Percentiles rank a stretch among this genome's conserved stretches.
phyloP scores from a whole-genome alignment of 2,329 filamentous ascomycete genomes.

The Fusarium gaditjirri region DNA sequence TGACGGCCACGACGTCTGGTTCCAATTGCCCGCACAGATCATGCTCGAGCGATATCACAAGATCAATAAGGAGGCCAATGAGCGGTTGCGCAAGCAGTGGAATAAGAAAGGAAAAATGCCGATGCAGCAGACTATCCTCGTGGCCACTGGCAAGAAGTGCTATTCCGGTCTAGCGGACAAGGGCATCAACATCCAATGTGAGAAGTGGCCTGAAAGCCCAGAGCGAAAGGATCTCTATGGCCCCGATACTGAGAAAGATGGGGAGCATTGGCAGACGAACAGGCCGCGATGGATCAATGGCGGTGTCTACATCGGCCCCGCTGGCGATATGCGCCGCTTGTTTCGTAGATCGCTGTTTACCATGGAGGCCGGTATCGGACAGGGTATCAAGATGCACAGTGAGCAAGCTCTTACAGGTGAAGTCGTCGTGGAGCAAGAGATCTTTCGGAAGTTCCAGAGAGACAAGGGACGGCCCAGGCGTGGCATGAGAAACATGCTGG shows the following conservation, averaged over 20 bases:
- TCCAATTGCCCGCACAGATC: background rate
- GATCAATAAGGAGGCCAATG: conserved; percentile 6
- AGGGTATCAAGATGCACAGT: background rate
- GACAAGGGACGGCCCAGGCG: background rate
- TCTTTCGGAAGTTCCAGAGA: background rate
- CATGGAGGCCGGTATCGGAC: background rate
- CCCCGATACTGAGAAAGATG: background rate
- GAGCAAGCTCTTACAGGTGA: background rate
- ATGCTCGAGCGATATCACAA: conserved; percentile 15
- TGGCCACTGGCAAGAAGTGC: background rate
- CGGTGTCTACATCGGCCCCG: background rate
- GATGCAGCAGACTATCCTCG: conserved; percentile 2
- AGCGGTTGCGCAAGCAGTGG: background rate
- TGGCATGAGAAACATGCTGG: background rate
- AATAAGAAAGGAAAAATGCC: background rate
- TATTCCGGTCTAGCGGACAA: background rate
- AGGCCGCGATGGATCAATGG: conserved; percentile 5
- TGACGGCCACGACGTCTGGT: background rate
- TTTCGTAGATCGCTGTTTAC: background rate
- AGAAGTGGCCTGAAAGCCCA: background rate
- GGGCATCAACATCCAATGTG: background rate
- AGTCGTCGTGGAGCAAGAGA: background rate
- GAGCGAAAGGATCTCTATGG: background rate
- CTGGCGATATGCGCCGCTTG: conserved; percentile 3
- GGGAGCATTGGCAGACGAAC: background rate